Evolutionary conservation across 352 stramenopile genomes (phyloP).

Genomic region (Phytophthora aleatoria): DNA sequence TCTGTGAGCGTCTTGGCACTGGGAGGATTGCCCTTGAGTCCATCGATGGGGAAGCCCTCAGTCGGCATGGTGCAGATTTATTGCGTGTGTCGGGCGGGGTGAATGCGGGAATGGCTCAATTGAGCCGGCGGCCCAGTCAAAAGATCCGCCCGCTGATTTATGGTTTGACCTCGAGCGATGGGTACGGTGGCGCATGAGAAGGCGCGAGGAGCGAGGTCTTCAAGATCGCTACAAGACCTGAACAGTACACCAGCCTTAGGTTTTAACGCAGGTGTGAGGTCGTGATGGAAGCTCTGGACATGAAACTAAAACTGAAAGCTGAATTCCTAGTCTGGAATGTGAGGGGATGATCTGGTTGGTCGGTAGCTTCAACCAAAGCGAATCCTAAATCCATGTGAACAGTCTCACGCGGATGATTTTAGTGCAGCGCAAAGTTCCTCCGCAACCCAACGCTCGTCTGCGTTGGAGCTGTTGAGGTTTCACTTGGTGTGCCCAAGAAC

Average conservation of each 20-base stretch:
- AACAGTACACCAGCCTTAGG: too few relatives aligned
- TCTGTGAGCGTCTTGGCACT: slow-evolving; percentile 11
- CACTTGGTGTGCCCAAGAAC: too few relatives aligned
- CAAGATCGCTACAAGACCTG: not conserved
- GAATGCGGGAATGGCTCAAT: slow-evolving; percentile 4
- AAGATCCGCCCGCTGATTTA: slow-evolving; percentile 16
- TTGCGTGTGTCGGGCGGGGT: not conserved
- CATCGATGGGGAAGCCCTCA: slow-evolving; percentile 10
- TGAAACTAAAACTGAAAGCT: too few relatives aligned
- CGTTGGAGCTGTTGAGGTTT: too few relatives aligned
- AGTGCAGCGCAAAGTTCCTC: too few relatives aligned
- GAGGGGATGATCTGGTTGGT: not conserved
- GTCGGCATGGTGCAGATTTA: not conserved
- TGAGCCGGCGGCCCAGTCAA: not conserved
- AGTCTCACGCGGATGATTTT: not conserved
- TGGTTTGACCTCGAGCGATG: slow-evolving; percentile 9
- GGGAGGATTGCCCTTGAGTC: slow-evolving; percentile 3
- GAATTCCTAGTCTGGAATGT: too few relatives aligned
- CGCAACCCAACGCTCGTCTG: too few relatives aligned
- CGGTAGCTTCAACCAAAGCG: not conserved
- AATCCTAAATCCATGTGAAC: not conserved
- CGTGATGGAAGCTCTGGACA: too few relatives aligned
- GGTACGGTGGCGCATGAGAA: slow-evolving; percentile 11
- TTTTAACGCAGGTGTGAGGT: too few relatives aligned
- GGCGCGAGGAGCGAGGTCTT: not conserved